Percentiles rank a stretch among this genome's conserved stretches.
phyloP scores from a whole-genome alignment of 306 rosid species.

The Sicyos baderoa region DNA sequence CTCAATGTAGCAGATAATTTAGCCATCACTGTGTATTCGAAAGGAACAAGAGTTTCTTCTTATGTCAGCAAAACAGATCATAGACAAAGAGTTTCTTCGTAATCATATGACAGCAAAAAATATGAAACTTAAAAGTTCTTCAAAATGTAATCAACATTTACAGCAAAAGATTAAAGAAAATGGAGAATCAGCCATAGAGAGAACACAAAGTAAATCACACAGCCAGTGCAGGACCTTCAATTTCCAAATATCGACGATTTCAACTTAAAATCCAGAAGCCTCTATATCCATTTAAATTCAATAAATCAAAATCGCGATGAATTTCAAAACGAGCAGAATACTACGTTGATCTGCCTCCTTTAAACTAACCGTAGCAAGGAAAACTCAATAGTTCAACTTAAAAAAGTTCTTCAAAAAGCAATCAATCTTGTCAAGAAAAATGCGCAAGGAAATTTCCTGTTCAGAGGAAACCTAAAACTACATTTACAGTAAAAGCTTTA shows the following conservation, averaged over 20 bases:
- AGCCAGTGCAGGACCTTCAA: neutral
- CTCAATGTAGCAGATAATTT: conserved; percentile 32
- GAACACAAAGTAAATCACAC: neutral
- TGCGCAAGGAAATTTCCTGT: neutral
- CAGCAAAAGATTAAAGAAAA: neutral
- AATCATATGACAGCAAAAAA: neutral
- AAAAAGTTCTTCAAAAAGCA: neutral
- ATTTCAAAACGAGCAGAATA: no score
- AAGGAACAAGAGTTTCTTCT: neutral
- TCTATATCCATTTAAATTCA: neutral
- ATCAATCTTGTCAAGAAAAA: neutral
- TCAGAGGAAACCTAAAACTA: neutral
- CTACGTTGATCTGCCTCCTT: no score
- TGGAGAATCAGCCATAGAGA: neutral
- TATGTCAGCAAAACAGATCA: neutral
- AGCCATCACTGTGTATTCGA: neutral
- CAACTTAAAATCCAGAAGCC: neutral
- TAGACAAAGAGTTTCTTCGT: neutral
- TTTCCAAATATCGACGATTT: neutral
- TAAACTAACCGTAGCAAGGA: no score
- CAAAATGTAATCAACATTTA: neutral
- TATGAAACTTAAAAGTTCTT: neutral
- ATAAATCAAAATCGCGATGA: neutral
- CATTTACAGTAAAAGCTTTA: neutral
- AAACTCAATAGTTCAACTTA: neutral